Evolutionary conservation across 2,329 filamentous ascomycete genomes (phyloP).

Genomic region (Pseudocercospora ulei): DNA sequence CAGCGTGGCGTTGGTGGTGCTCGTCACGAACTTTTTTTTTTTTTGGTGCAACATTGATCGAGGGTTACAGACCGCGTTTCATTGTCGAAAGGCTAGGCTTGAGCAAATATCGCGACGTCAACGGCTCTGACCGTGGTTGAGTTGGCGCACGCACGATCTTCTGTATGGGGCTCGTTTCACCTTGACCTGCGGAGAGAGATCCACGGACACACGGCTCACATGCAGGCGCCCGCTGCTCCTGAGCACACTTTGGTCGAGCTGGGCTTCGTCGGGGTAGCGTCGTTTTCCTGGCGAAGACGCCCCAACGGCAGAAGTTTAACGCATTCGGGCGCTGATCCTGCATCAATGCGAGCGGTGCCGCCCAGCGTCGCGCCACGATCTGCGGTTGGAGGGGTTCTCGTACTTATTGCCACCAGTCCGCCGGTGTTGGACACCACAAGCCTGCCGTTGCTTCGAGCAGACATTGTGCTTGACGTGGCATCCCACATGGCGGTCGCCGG

Average conservation of each 20-base stretch:
- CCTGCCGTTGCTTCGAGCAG: not conserved
- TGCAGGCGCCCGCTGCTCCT: constrained; percentile 3
- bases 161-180: not conserved
- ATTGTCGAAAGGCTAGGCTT: no score
- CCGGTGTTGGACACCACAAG: not conserved
- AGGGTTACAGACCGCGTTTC: no score
- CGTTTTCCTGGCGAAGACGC: not conserved
- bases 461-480: not conserved
- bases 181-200: not conserved
- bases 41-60: no score
- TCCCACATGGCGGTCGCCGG: constrained; percentile 1
- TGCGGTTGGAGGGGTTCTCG: constrained; percentile 4
- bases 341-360: constrained; percentile 2
- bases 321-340: constrained; percentile 4
- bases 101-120: no score
- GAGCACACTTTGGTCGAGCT: not conserved
- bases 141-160: not conserved
- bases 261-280: constrained; percentile 1
- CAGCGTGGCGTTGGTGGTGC: no score
- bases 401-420: constrained; percentile 3
- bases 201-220: not conserved
- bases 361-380: constrained; percentile 7
- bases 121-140: no score
- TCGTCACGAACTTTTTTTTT: no score
- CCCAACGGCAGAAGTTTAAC: constrained; percentile 5